Percentiles rank a stretch among this genome's conserved stretches.
phyloP scores from a whole-genome alignment of 306 rosid species.

The Cicer yamashitae region DNA sequence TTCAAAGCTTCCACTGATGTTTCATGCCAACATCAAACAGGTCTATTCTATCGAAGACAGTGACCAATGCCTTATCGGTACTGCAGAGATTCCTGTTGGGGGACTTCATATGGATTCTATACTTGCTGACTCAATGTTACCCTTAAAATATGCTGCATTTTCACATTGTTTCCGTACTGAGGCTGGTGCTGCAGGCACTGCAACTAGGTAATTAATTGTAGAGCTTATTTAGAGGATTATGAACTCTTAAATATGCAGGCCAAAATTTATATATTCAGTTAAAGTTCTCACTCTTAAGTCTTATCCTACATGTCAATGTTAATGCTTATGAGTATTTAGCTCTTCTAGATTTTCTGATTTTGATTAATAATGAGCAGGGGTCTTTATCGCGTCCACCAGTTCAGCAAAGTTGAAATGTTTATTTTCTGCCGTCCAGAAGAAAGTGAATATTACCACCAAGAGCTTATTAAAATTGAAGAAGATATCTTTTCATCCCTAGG shows the following conservation, averaged over 20 bases:
- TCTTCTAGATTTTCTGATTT: constrained; percentile 23
- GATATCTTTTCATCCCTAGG: constrained; percentile 81
- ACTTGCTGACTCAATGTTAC: constrained; percentile 72
- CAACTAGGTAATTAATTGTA: constrained; percentile 65
- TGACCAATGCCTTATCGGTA: constrained; percentile 97
- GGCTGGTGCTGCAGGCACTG: constrained; percentile 97
- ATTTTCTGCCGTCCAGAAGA: constrained; percentile 84
- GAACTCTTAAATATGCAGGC: background rate
- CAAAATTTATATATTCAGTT: constrained; percentile 4
- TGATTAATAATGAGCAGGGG: constrained; percentile 67
- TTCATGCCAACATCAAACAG: constrained; percentile 54
- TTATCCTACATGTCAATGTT: constrained; percentile 11
- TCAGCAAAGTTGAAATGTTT: constrained; percentile 97
- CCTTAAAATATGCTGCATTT: constrained; percentile 85
- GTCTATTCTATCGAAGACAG: constrained; percentile 86
- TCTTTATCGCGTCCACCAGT: constrained; percentile 97
- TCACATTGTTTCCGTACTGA: constrained; percentile 98
- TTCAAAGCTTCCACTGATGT: constrained; percentile 45
- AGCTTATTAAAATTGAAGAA: constrained; percentile 89
- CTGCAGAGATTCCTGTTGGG: constrained; percentile 98
- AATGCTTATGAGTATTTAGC: constrained; percentile 17
- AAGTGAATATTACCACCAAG: constrained; percentile 81
- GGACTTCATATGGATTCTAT: constrained; percentile 99
- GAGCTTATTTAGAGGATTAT: background rate
- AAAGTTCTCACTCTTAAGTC: constrained; percentile 3